Evolutionary conservation across 495 filamentous ascomycete species (phyloP).

Genomic region (Trypethelium eluteriae): DNA sequence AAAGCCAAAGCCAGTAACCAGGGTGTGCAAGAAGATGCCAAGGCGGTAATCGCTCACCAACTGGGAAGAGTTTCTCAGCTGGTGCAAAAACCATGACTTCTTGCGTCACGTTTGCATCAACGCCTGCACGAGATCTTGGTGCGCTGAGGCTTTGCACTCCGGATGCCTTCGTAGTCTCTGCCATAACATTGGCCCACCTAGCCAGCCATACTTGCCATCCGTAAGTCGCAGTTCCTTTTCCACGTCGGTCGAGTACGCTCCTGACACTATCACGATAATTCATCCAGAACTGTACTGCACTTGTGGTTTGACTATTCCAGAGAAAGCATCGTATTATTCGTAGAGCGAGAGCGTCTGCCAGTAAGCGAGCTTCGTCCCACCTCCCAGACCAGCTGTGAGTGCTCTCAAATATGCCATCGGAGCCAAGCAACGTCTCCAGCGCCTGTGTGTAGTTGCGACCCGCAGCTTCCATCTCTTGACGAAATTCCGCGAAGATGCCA

Average conservation of each 20-base stretch:
- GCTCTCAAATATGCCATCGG: slow-evolving; percentile 69
- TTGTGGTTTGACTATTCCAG: slow-evolving; percentile 64
- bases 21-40: slow-evolving; percentile 79
- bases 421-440: slow-evolving; percentile 68
- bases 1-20: slow-evolving; percentile 75
- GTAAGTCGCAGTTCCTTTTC: slow-evolving; percentile 73
- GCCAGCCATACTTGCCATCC: slow-evolving; percentile 86
- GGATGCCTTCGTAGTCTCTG: slow-evolving; percentile 61
- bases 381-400: slow-evolving; percentile 79
- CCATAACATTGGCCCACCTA: slow-evolving; percentile 75
- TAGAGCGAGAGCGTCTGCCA: slow-evolving; percentile 72
- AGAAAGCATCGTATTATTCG: slow-evolving; percentile 72
- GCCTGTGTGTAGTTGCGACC: slow-evolving; percentile 74
- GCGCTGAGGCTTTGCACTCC: slow-evolving; percentile 39
- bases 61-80: slow-evolving; percentile 60
- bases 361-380: slow-evolving; percentile 75
- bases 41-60: slow-evolving; percentile 58
- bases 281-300: slow-evolving; percentile 69
- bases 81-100: slow-evolving; percentile 45
- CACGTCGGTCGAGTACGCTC: slow-evolving; percentile 70
- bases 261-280: slow-evolving; percentile 60
- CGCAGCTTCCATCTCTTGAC: slow-evolving; percentile 82
- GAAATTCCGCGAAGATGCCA: slow-evolving; percentile 80
- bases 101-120: slow-evolving; percentile 24
- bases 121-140: not conserved